phyloP scores from a whole-genome alignment of 2,329 filamentous ascomycete genomes.

The Ophiocordyceps robertsii region DNA sequence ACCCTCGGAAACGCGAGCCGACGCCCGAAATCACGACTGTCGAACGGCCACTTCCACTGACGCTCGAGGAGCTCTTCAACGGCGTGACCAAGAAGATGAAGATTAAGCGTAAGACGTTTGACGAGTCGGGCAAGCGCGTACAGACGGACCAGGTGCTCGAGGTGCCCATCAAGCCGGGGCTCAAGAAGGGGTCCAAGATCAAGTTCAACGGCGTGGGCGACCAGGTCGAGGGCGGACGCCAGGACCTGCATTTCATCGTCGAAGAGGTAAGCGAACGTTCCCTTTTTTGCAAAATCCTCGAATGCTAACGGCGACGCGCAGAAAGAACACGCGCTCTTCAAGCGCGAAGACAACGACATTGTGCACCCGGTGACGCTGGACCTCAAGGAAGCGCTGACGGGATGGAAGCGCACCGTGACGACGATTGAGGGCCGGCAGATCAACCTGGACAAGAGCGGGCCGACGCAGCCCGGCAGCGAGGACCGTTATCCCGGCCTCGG shows the following conservation, averaged over 20 bases:
- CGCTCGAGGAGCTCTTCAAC: constrained; percentile 77
- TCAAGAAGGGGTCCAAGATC: constrained; percentile 97
- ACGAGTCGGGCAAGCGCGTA: constrained; percentile 70
- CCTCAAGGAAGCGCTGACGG: constrained; percentile 87
- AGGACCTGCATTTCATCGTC: constrained; percentile 90
- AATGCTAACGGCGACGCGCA: constrained; percentile 21
- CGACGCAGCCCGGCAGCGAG: constrained; percentile 71
- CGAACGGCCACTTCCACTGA: constrained; percentile 67
- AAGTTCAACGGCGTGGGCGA: constrained; percentile 97
- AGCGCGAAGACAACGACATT: constrained; percentile 79
- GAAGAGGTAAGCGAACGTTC: constrained; percentile 57
- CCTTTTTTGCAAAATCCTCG: too few species aligned
- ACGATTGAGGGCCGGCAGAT: constrained; percentile 90
- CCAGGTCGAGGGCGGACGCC: constrained; percentile 88
- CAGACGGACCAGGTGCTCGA: constrained; percentile 84
- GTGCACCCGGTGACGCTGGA: constrained; percentile 65
- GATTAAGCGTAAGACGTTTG: constrained; percentile 93
- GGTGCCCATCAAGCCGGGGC: constrained; percentile 86
- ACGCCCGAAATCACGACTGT: constrained; percentile 85
- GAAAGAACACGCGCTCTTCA: constrained; percentile 79
- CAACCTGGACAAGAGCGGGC: constrained; percentile 64
- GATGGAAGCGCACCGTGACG: constrained; percentile 81
- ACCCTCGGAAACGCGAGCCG: constrained; percentile 14
- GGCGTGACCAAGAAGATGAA: constrained; percentile 95
- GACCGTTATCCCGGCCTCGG: constrained; percentile 76